These are phyloP conservation scores for Gossypium davidsonii DNA, from an alignment of 441 rosid genomes.

Conservation along the genomic window DNA sequence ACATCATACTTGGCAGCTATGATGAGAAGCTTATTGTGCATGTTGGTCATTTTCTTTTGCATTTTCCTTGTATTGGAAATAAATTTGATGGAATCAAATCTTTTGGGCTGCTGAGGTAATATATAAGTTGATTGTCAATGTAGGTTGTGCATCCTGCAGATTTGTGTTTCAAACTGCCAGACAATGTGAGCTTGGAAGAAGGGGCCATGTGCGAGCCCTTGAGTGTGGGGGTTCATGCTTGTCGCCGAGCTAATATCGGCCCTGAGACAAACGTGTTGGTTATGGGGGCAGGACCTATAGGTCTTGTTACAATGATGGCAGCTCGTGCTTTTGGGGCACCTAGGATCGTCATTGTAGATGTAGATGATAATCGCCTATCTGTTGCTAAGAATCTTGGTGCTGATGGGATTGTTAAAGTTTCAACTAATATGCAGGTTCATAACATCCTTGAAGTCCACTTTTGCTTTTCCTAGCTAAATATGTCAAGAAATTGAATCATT, in stretches of 20 bases:
- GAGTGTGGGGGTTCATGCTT: slow-evolving; percentile 89
- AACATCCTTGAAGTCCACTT: background rate
- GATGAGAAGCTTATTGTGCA: background rate
- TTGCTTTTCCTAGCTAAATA: background rate
- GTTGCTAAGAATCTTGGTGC: slow-evolving; percentile 82
- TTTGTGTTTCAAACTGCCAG: slow-evolving; percentile 80
- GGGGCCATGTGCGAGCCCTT: slow-evolving; percentile 95
- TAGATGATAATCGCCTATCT: slow-evolving; percentile 66
- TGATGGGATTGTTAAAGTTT: slow-evolving; percentile 54
- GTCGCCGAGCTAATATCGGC: slow-evolving; percentile 68
- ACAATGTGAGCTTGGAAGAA: slow-evolving; percentile 82
- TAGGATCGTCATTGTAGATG: slow-evolving; percentile 67
- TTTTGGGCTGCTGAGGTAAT: background rate
- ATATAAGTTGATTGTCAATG: background rate
- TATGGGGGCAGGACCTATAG: slow-evolving; percentile 95
- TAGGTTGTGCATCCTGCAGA: slow-evolving; percentile 91
- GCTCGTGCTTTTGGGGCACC: slow-evolving; percentile 91
- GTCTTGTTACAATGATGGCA: slow-evolving; percentile 74
- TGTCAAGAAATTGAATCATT: background rate
- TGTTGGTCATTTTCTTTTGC: background rate
- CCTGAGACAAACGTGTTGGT: slow-evolving; percentile 72
- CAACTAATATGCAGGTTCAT: slow-evolving; percentile 50
- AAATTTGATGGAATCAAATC: slow-evolving; percentile 4
- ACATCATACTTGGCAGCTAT: background rate
- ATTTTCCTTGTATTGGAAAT: background rate